These are phyloP conservation scores for Xylaria sp. DNA, from an alignment of 2,329 filamentous ascomycete species.

Conservation along the genomic window DNA sequence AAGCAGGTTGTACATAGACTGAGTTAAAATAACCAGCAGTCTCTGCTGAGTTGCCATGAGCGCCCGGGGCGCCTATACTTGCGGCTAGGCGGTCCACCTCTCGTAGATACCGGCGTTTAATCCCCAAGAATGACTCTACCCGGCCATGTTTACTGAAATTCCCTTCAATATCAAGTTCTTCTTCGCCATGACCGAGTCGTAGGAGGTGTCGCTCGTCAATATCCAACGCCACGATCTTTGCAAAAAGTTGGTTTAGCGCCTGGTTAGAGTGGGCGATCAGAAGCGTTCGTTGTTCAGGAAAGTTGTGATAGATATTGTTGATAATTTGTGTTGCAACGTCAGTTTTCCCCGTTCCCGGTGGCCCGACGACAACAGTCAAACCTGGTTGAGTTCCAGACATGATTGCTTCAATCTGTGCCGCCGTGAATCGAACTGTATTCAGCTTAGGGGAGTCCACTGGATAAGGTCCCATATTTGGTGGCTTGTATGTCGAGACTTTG, in stretches of 20 bases:
- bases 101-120: constrained; percentile 78
- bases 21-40: constrained; percentile 97
- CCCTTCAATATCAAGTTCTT: constrained; percentile 85
- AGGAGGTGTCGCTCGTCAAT: constrained; percentile 96
- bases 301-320: constrained; percentile 99
- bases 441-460: constrained; percentile 83
- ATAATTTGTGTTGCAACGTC: constrained; percentile 99
- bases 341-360: constrained; percentile 98
- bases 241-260: constrained; percentile 95
- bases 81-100: constrained; percentile 89
- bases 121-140: constrained; percentile 94
- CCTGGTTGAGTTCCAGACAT: constrained; percentile 94
- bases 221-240: constrained; percentile 95
- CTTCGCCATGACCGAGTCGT: constrained; percentile 92
- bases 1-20: constrained; percentile 89
- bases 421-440: constrained; percentile 89
- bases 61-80: constrained; percentile 87
- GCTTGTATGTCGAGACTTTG: constrained; percentile 89
- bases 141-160: constrained; percentile 95
- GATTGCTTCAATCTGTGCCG: constrained; percentile 91
- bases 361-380: constrained; percentile 91
- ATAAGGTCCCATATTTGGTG: constrained; percentile 90
- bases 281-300: constrained; percentile 89
- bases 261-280: constrained; percentile 98
- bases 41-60: constrained; percentile 96